These are phyloP conservation scores for Sarocladium oryzae DNA, from an alignment of 2,329 filamentous ascomycete genomes.

Conservation along the genomic window DNA sequence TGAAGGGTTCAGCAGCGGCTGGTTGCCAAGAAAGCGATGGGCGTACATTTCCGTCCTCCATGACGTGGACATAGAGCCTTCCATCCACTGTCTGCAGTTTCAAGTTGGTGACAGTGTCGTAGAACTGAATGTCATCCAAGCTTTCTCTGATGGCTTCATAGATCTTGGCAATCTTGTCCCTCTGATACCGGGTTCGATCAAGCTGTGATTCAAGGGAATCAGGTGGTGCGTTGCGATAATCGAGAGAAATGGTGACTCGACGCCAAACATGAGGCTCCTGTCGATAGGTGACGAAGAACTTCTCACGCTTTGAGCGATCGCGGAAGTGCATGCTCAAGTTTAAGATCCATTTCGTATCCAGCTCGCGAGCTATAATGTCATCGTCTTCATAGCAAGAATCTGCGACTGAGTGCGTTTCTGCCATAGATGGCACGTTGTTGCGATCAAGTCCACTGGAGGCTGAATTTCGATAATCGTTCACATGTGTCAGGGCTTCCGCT, in stretches of 20 bases:
- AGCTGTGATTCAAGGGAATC: conserved; percentile 85
- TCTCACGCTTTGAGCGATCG: conserved; percentile 86
- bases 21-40: not conserved
- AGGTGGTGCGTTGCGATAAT: conserved; percentile 75
- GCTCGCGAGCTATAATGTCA: conserved; percentile 62
- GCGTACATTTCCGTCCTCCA: conserved; percentile 79
- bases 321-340: conserved; percentile 98
- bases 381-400: conserved; percentile 5
- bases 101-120: conserved; percentile 90
- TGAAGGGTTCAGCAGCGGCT: not conserved
- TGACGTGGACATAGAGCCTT: conserved; percentile 89
- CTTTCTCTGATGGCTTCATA: conserved; percentile 94
- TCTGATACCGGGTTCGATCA: conserved; percentile 69
- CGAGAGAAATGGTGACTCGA: conserved; percentile 85
- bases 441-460: not conserved
- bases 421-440: conserved; percentile 5
- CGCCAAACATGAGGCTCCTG: conserved; percentile 74
- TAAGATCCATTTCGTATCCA: conserved; percentile 87
- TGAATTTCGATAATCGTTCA: not conserved
- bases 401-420: not conserved
- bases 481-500: not conserved
- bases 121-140: conserved; percentile 89
- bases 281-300: conserved; percentile 95
- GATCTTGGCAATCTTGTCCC: conserved; percentile 87
- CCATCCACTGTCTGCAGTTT: conserved; percentile 86